A percentile compares a stretch with the other conserved stretches of the same genome.
These are phyloP conservation scores for Triticum dicoccoides DNA, from an alignment of 176 grass and related monocot species.

Conservation along the genomic window DNA sequence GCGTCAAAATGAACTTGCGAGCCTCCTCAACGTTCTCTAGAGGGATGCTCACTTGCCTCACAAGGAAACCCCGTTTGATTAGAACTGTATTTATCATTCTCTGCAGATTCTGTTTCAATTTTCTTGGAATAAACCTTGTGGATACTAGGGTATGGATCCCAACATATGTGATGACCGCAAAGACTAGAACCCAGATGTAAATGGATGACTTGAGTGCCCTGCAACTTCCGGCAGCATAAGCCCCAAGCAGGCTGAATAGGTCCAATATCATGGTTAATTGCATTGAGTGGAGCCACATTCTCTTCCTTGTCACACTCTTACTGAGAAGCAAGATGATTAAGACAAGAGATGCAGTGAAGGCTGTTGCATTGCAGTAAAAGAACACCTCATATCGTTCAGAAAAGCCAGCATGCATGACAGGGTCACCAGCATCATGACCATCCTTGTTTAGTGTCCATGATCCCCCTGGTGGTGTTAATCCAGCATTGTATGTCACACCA, in stretches of 20 bases:
- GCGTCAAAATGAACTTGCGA: conserved; percentile 47
- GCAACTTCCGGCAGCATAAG: conserved; percentile 50
- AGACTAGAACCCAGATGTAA: conserved; percentile 45
- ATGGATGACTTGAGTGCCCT: conserved; percentile 34
- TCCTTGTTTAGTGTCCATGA: background rate
- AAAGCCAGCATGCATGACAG: conserved; percentile 25
- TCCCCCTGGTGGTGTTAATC: conserved; percentile 28
- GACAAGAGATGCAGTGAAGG: conserved; percentile 46
- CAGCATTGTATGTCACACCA: conserved; percentile 48
- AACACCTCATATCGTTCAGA: conserved; percentile 17
- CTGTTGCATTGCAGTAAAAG: conserved; percentile 51
- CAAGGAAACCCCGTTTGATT: background rate
- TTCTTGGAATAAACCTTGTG: conserved; percentile 20
- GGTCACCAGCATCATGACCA: conserved; percentile 21
- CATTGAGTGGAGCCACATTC: conserved; percentile 35
- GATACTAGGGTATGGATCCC: conserved; percentile 30
- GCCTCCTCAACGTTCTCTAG: conserved; percentile 13
- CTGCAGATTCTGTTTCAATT: background rate
- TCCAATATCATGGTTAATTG: conserved; percentile 45
- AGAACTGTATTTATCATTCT: background rate
- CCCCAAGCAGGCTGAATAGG: conserved; percentile 50
- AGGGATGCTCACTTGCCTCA: background rate
- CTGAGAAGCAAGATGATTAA: conserved; percentile 62
- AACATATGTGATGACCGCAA: conserved; percentile 34
- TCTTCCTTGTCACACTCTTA: conserved; percentile 23